phyloP scores from a whole-genome alignment of 768 basidiomycete species.

The Termitomyces sp. region DNA sequence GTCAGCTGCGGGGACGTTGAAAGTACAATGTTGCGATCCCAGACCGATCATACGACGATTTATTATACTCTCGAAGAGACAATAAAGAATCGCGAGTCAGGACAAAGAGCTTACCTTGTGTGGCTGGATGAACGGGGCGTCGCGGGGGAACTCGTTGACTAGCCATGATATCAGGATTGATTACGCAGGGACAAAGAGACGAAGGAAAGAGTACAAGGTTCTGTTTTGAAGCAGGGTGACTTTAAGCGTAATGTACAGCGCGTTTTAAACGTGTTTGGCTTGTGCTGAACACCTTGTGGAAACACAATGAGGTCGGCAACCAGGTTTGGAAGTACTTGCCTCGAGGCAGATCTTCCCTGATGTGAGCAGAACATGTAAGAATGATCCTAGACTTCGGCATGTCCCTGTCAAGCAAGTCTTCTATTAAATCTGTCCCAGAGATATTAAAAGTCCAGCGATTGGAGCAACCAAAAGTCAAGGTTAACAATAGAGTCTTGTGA shows the following conservation, averaged over 20 bases:
- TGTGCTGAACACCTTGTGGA: constrained; percentile 38
- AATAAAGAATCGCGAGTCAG: constrained; percentile 21
- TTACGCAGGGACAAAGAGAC: constrained; percentile 10
- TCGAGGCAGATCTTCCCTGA: constrained; percentile 30
- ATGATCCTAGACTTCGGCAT: constrained; percentile 19
- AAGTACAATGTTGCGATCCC: constrained; percentile 11
- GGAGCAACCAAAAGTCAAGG: neutral
- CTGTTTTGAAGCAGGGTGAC: constrained; percentile 21
- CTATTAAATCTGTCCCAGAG: neutral
- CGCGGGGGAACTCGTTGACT: constrained; percentile 49
- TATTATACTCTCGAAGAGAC: constrained; percentile 17
- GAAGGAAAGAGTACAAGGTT: constrained; percentile 29
- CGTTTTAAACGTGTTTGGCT: constrained; percentile 69
- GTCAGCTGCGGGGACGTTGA: constrained; percentile 22
- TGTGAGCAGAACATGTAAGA: constrained; percentile 12
- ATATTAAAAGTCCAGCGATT: neutral
- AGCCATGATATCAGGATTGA: constrained; percentile 45
- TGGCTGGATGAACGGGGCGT: constrained; percentile 45
- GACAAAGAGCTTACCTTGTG: constrained; percentile 43
- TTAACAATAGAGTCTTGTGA: neutral
- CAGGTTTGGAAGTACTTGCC: constrained; percentile 47
- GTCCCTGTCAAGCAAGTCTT: constrained; percentile 8
- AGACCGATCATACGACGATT: constrained; percentile 13
- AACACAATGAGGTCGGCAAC: constrained; percentile 55
- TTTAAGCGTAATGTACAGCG: constrained; percentile 42